Evolutionary conservation across 1,284 basidiomycete genomes (phyloP).

Genomic region (Pholiota adiposa): DNA sequence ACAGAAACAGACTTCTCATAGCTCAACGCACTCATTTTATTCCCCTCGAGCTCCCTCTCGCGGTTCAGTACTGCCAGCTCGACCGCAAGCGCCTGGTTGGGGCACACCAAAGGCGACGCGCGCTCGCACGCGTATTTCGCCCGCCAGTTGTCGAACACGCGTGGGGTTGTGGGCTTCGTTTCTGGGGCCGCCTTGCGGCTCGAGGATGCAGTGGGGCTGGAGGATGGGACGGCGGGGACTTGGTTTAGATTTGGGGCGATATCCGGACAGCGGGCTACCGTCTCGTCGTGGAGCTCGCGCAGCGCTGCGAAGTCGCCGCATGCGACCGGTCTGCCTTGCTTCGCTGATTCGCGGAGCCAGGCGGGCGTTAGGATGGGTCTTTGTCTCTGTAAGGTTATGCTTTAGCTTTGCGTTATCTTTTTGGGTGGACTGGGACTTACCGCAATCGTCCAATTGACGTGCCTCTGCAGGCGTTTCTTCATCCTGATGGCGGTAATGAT

Average conservation of each 20-base stretch:
- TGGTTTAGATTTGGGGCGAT: too few relatives aligned
- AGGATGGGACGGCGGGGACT: too few relatives aligned
- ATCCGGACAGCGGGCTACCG: slow-evolving; percentile 46
- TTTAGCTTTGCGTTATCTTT: not conserved
- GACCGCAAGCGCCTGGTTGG: slow-evolving; percentile 61
- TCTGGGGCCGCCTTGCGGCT: not conserved
- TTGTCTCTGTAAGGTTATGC: slow-evolving; percentile 45
- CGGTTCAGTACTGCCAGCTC: slow-evolving; percentile 64
- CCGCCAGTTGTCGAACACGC: slow-evolving; percentile 31
- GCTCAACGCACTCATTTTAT: slow-evolving; percentile 64
- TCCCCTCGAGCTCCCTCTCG: slow-evolving; percentile 64
- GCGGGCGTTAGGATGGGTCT: slow-evolving; percentile 69
- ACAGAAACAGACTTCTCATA: slow-evolving; percentile 73
- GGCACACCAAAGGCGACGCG: slow-evolving; percentile 64
- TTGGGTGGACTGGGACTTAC: slow-evolving; percentile 46
- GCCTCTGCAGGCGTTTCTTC: slow-evolving; percentile 68
- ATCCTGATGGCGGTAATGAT: slow-evolving; percentile 69
- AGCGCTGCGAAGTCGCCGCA: slow-evolving; percentile 60
- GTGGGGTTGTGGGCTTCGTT: slow-evolving; percentile 23
- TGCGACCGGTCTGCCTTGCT: slow-evolving; percentile 46
- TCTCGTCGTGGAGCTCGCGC: slow-evolving; percentile 49
- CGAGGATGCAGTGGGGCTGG: slow-evolving; percentile 1
- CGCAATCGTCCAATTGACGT: slow-evolving; percentile 63
- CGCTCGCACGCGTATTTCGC: slow-evolving; percentile 63
- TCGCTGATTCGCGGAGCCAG: slow-evolving; percentile 66